A percentile compares a stretch with the other conserved stretches of the same genome.
phyloP scores from a whole-genome alignment of 2,329 filamentous ascomycete species.

The Ascochyta viciae-villosae region DNA sequence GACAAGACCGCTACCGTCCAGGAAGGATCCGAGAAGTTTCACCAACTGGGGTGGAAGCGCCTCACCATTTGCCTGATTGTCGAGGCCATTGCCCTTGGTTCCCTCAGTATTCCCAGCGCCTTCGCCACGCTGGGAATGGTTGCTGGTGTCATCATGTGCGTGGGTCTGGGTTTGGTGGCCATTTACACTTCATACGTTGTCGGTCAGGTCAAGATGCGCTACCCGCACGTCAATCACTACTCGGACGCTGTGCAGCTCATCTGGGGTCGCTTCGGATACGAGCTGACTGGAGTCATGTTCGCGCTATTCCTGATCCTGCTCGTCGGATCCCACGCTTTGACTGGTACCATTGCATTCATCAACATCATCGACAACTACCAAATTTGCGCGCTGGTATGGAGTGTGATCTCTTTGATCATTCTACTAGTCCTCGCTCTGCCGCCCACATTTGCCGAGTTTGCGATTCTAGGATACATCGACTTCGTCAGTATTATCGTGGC shows the following conservation, averaged over 20 bases:
- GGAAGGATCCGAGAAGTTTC: conserved; percentile 50
- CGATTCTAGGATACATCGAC: conserved; percentile 62
- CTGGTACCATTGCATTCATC: conserved; percentile 71
- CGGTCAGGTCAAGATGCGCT: conserved; percentile 64
- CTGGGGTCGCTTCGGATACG: conserved; percentile 58
- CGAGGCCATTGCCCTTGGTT: conserved; percentile 59
- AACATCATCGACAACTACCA: conserved; percentile 65
- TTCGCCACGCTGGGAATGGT: conserved; percentile 58
- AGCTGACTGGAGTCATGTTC: conserved; percentile 66
- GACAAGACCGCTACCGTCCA: conserved; percentile 42
- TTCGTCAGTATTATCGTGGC: conserved; percentile 71
- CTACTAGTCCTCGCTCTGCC: conserved; percentile 68
- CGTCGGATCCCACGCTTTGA: conserved; percentile 74
- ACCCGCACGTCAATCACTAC: conserved; percentile 70
- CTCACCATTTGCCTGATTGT: conserved; percentile 59
- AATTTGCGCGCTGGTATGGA: conserved; percentile 71
- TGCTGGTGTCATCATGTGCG: conserved; percentile 52
- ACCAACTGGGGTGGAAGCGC: conserved; percentile 58
- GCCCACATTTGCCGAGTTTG: conserved; percentile 69
- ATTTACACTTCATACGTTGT: conserved; percentile 69
- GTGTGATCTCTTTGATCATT: conserved; percentile 65
- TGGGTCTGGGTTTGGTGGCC: conserved; percentile 63
- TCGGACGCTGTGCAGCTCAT: conserved; percentile 72
- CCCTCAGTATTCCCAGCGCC: conserved; percentile 54
- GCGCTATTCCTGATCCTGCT: conserved; percentile 60